phyloP scores from a whole-genome alignment of 805 yeast genomes.

The Saccharomyces paradoxus region DNA sequence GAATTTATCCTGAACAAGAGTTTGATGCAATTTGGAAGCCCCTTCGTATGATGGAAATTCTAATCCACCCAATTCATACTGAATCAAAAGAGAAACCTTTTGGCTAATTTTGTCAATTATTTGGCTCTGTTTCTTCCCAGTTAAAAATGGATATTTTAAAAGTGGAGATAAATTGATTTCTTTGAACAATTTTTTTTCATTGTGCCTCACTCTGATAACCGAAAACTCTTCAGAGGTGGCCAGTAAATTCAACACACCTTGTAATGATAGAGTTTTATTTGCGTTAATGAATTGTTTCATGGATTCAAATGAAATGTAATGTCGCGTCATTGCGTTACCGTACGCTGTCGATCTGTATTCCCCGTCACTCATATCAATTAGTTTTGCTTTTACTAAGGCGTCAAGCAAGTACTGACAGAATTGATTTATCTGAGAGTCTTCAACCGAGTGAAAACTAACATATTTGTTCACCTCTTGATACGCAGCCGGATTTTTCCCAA shows the following conservation, averaged over 20 bases:
- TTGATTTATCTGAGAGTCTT: conserved; percentile 28
- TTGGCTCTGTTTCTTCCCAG: conserved; percentile 21
- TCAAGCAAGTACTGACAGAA: conserved; percentile 32
- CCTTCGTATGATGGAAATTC: conserved; percentile 40
- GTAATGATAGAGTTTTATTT: conserved; percentile 6
- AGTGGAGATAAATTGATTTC: conserved; percentile 37
- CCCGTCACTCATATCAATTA: conserved; percentile 20
- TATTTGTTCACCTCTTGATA: conserved; percentile 30
- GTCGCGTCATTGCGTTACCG: conserved; percentile 44
- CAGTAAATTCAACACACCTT: conserved; percentile 24
- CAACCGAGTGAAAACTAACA: conserved; percentile 9
- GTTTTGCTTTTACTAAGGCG: conserved; percentile 26
- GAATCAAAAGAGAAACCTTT: conserved; percentile 38
- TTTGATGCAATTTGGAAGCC: conserved; percentile 32
- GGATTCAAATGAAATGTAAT: conserved; percentile 40
- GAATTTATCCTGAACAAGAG: conserved; percentile 39
- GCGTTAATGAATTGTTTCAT: conserved; percentile 31
- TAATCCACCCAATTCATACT: conserved; percentile 43
- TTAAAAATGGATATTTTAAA: conserved; percentile 32
- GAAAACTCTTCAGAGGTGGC: conserved; percentile 36
- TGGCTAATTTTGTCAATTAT: conserved; percentile 25
- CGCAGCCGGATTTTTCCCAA: conserved; percentile 32
- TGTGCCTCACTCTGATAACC: conserved; percentile 34
- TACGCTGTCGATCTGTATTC: conserved; percentile 31
- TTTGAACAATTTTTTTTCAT: conserved; percentile 39